phyloP scores from a whole-genome alignment of 148 eudicot genomes.

The Nyssa sinensis region DNA sequence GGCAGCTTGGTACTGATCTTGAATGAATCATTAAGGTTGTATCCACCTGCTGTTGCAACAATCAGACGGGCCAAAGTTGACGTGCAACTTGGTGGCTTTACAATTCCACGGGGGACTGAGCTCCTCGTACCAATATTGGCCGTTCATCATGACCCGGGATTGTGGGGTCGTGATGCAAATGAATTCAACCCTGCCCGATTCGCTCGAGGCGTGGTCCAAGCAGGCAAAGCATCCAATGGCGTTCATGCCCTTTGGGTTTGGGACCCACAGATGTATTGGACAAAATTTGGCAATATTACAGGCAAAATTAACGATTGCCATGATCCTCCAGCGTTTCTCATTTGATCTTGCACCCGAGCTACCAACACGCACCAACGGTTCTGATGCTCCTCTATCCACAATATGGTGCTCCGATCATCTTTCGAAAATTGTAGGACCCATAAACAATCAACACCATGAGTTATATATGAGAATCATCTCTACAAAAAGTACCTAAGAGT shows the following conservation, averaged over 20 bases:
- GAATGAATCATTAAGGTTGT: slow-evolving; percentile 46
- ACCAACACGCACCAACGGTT: slow-evolving; percentile 60
- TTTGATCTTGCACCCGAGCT: slow-evolving; percentile 56
- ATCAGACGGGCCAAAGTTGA: slow-evolving; percentile 45
- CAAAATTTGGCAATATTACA: slow-evolving; percentile 59
- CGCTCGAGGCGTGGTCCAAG: slow-evolving; percentile 37
- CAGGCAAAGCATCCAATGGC: slow-evolving; percentile 51
- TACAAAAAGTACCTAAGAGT: no score
- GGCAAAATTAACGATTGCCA: slow-evolving; percentile 52
- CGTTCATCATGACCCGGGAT: slow-evolving; percentile 51
- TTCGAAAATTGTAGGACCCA: slow-evolving; percentile 32
- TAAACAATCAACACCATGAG: no score
- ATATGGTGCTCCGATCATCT: slow-evolving; percentile 52
- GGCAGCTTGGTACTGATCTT: slow-evolving; percentile 62
- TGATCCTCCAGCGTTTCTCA: slow-evolving; percentile 58
- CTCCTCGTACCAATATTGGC: slow-evolving; percentile 56
- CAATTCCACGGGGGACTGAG: slow-evolving; percentile 43
- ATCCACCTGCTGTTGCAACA: slow-evolving; percentile 58
- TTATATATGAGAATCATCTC: no score
- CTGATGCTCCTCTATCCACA: slow-evolving; percentile 59
- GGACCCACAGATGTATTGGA: slow-evolving; percentile 54
- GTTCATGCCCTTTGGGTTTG: slow-evolving; percentile 60
- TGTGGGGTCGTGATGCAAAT: slow-evolving; percentile 52
- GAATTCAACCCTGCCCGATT: slow-evolving; percentile 62
- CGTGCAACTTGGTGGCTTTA: slow-evolving; percentile 40